Conservation (phyloP, 1,284 basidiomycete genomes). For the Trametes polyzona region DNA sequence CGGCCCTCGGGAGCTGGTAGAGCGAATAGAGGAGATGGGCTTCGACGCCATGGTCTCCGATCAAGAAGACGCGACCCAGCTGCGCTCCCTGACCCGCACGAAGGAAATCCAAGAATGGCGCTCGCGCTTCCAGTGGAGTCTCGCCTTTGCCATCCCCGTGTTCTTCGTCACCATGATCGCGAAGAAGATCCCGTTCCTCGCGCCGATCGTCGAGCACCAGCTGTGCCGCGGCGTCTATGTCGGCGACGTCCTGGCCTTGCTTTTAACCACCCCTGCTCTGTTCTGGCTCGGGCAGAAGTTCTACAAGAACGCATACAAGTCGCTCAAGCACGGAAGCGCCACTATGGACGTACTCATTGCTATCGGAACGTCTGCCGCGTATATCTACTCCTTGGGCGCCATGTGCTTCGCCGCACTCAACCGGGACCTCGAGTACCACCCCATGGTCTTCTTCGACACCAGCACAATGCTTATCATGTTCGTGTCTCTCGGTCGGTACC, state of each 20-base stretch:
- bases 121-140: conserved; percentile 75
- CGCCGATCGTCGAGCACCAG: conserved; percentile 49
- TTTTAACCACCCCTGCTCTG: conserved; percentile 92
- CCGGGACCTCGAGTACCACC: conserved; percentile 67
- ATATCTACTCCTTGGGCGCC: conserved; percentile 82
- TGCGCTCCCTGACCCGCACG: conserved; percentile 87
- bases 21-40: conserved; percentile 86
- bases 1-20: conserved; percentile 85
- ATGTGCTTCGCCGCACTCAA: conserved; percentile 75
- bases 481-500: conserved; percentile 92
- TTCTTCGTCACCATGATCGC: conserved; percentile 92
- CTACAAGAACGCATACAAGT: conserved; percentile 90
- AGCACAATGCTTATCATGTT: conserved; percentile 99
- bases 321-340: conserved; percentile 85
- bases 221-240: conserved; percentile 76
- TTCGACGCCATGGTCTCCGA: conserved; percentile 91
- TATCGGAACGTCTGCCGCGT: conserved; percentile 93
- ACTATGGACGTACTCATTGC: conserved; percentile 99
- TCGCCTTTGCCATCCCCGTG: conserved; percentile 88
- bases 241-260: conserved; percentile 80
- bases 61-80: conserved; percentile 83
- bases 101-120: conserved; percentile 94
- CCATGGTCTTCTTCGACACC: conserved; percentile 97
- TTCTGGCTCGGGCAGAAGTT: conserved; percentile 91
- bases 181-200: conserved; percentile 70